Conservation (phyloP, 495 filamentous ascomycete genomes). For the Daldinia childiae region DNA sequence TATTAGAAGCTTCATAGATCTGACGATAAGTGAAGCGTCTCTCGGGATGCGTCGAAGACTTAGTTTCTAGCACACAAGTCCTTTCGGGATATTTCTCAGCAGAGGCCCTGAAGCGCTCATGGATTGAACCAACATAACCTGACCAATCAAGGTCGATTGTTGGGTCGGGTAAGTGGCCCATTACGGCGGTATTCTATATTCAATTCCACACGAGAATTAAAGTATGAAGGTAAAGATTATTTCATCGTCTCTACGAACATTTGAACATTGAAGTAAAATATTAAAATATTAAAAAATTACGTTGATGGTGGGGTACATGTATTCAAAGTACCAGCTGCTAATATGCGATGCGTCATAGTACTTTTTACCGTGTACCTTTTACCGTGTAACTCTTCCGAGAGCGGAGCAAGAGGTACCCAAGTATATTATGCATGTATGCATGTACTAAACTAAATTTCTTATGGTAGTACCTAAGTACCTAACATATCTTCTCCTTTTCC, state of each 20-base stretch:
- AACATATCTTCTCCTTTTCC: background rate
- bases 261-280: too few relatives aligned
- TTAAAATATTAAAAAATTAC: background rate
- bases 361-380: background rate
- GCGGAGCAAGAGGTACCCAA: conserved; percentile 5
- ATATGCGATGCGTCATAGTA: conserved; percentile 1
- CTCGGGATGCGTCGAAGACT: conserved; percentile 63
- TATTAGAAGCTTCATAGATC: conserved; percentile 86
- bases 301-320: conserved; percentile 1
- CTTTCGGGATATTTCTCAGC: conserved; percentile 78
- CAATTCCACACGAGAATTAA: background rate
- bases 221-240: conserved; percentile 5
- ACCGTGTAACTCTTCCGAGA: conserved; percentile 9
- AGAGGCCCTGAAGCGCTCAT: conserved; percentile 65
- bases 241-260: background rate
- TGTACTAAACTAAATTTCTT: too few relatives aligned
- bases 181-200: conserved; percentile 2
- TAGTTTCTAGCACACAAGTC: conserved; percentile 86
- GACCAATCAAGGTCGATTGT: conserved; percentile 84
- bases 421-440: background rate
- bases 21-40: conserved; percentile 86
- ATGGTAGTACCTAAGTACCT: background rate
- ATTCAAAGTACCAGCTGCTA: background rate
- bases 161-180: conserved; percentile 71
- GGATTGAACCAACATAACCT: conserved; percentile 80